Percentiles rank a stretch among this genome's conserved stretches.
Evolutionary conservation across 2,329 filamentous ascomycete species (phyloP).

Genomic region (Colletotrichum liriopes): DNA sequence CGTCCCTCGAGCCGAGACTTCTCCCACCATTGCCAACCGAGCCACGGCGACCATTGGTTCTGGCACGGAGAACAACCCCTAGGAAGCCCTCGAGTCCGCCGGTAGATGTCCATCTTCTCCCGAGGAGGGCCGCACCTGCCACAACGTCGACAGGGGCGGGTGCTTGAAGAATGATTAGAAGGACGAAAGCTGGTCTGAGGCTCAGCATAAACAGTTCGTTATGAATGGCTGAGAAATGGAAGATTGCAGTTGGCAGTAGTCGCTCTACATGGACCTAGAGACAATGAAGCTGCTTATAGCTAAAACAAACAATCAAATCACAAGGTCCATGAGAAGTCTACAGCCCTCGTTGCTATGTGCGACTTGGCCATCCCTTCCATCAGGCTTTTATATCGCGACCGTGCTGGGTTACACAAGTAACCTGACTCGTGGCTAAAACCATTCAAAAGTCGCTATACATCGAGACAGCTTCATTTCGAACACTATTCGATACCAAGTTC

Average conservation of each 20-base stretch:
- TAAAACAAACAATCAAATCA: background rate
- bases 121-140: conserved; percentile 6
- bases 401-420: background rate
- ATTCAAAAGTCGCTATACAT: too few species aligned
- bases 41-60: background rate
- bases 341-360: background rate
- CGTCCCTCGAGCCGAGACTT: background rate
- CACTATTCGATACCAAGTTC: too few species aligned
- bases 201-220: background rate
- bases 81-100: background rate
- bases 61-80: too few species aligned
- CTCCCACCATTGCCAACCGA: background rate
- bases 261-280: background rate
- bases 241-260: background rate
- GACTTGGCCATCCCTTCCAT: background rate
- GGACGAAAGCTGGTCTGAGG: background rate
- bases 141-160: conserved; percentile 6
- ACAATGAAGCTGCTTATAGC: background rate
- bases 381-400: background rate
- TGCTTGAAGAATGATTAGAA: background rate
- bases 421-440: background rate
- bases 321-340: background rate
- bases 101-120: background rate
- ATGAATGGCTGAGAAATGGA: background rate
- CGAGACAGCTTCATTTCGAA: too few species aligned